phyloP scores from a whole-genome alignment of 306 rosid genomes.

The Vigna trinervia region DNA sequence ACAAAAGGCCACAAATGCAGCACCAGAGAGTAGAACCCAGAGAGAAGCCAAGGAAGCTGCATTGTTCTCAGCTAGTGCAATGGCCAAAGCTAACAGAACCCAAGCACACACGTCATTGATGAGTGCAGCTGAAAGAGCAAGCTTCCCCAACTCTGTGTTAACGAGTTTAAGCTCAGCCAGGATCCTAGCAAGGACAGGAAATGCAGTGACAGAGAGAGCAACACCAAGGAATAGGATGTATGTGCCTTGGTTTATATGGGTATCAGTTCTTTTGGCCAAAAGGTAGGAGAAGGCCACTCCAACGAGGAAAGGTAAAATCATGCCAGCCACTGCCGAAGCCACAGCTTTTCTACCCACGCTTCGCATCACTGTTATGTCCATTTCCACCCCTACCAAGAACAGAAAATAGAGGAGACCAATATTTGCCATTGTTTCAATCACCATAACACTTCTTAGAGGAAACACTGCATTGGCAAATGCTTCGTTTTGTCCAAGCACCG shows the following conservation, averaged over 20 bases:
- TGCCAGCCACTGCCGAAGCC: conserved; percentile 65
- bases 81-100: conserved; percentile 80
- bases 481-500: conserved; percentile 63
- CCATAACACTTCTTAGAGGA: conserved; percentile 86
- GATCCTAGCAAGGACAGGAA: conserved; percentile 79
- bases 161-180: conserved; percentile 87
- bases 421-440: conserved; percentile 89
- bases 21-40: conserved; percentile 76
- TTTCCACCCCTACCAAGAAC: conserved; percentile 82
- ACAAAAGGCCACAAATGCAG: conserved; percentile 65
- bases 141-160: conserved; percentile 74
- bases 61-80: conserved; percentile 70
- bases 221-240: conserved; percentile 80
- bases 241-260: conserved; percentile 49
- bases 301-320: conserved; percentile 70
- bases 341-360: conserved; percentile 67
- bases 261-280: background rate
- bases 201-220: conserved; percentile 87
- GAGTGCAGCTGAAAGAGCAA: conserved; percentile 82
- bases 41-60: conserved; percentile 65
- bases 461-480: conserved; percentile 61
- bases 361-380: conserved; percentile 67
- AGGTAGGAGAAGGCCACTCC: conserved; percentile 61
- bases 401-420: conserved; percentile 86
- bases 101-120: conserved; percentile 89